A percentile compares a stretch with the other conserved stretches of the same genome.
These are phyloP conservation scores for Termitomyces sp. DNA, from an alignment of 768 basidiomycete species.

Conservation along the genomic window DNA sequence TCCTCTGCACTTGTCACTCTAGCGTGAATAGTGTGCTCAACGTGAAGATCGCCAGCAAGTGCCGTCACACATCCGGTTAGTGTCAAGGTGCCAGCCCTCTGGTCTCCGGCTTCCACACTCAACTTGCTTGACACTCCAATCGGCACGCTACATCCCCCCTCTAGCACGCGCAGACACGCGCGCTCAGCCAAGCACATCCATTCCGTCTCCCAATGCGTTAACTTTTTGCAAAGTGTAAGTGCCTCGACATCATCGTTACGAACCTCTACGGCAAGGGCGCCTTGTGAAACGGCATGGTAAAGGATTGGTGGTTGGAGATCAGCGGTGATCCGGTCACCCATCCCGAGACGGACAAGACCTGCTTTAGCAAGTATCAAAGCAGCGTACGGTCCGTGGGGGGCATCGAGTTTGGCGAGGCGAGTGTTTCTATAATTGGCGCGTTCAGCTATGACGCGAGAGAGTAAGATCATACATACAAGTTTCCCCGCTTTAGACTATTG, in stretches of 20 bases:
- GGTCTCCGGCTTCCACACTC: constrained; percentile 21
- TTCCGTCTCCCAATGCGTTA: constrained; percentile 75
- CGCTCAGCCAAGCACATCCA: constrained; percentile 83
- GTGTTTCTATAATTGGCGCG: constrained; percentile 57
- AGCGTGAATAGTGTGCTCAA: constrained; percentile 56
- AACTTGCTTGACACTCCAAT: constrained; percentile 73
- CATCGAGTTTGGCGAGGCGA: constrained; percentile 87
- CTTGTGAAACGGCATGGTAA: constrained; percentile 91
- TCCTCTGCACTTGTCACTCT: constrained; percentile 48
- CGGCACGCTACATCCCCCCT: constrained; percentile 97
- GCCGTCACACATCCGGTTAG: constrained; percentile 84
- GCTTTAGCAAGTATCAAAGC: constrained; percentile 93
- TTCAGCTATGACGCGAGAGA: constrained; percentile 6
- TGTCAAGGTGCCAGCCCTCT: constrained; percentile 38
- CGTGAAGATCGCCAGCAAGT: constrained; percentile 67
- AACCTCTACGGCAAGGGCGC: constrained; percentile 86
- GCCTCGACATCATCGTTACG: constrained; percentile 59
- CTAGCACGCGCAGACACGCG: constrained; percentile 80
- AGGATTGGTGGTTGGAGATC: constrained; percentile 72
- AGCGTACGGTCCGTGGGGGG: constrained; percentile 68
- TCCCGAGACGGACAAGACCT: constrained; percentile 78
- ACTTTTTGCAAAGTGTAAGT: constrained; percentile 53
- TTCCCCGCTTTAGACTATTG: constrained; percentile 58
- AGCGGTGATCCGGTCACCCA: constrained; percentile 68
- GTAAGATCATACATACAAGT: constrained; percentile 54